These are phyloP conservation scores for Stylonectria norvegica DNA, from an alignment of 2,329 filamentous ascomycete species.

Conservation along the genomic window DNA sequence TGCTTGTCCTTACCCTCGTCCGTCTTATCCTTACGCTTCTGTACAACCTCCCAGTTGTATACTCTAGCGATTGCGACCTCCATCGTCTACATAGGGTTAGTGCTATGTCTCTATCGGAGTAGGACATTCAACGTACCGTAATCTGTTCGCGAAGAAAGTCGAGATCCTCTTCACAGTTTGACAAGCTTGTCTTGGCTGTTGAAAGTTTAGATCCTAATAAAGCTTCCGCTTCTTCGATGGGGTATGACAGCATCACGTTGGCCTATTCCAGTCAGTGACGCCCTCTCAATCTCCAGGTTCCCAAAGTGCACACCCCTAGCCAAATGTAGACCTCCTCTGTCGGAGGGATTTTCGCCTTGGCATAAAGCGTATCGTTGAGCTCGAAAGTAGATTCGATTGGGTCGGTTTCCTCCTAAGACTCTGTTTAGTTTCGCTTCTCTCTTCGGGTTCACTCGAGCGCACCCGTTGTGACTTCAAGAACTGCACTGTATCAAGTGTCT, in stretches of 20 bases:
- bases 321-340: conserved; percentile 94
- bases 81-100: conserved; percentile 63
- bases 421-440: conserved; percentile 16
- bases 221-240: conserved; percentile 78
- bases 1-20: conserved; percentile 51
- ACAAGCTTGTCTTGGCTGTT: conserved; percentile 73
- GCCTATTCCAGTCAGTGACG: conserved; percentile 52
- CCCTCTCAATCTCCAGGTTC: neutral
- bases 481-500: conserved; percentile 86
- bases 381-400: conserved; percentile 91
- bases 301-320: conserved; percentile 66
- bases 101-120: neutral
- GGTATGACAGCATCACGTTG: conserved; percentile 97
- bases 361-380: conserved; percentile 92
- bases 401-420: conserved; percentile 50
- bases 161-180: conserved; percentile 92
- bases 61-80: conserved; percentile 94
- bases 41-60: conserved; percentile 99
- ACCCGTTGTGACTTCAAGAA: conserved; percentile 79
- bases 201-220: conserved; percentile 74
- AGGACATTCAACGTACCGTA: conserved; percentile 72
- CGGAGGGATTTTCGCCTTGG: conserved; percentile 76
- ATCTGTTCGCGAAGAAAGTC: conserved; percentile 96
- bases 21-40: conserved; percentile 85
- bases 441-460: conserved; percentile 10